Evolutionary conservation across 352 stramenopile species (phyloP).

Genomic region (Nothophytophthora sp.): DNA sequence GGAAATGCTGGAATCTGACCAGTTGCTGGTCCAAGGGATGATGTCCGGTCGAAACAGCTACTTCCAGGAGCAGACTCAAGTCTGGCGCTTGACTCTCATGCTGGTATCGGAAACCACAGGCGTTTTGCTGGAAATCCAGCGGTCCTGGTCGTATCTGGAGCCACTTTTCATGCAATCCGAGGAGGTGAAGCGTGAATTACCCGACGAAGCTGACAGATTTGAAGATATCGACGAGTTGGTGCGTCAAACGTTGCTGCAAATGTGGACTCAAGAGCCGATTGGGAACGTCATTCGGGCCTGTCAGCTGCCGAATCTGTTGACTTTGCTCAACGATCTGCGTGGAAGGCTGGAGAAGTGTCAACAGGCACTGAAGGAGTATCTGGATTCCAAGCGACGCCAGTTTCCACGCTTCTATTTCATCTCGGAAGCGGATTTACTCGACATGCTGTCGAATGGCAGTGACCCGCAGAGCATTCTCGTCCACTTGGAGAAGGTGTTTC

Average conservation of each 20-base stretch:
- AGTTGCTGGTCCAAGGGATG: conserved; percentile 95
- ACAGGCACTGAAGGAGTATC: conserved; percentile 93
- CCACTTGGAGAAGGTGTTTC: conserved; percentile 91
- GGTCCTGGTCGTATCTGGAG: conserved; percentile 95
- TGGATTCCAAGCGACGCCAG: conserved; percentile 91
- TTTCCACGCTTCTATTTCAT: conserved; percentile 97
- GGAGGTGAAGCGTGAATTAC: conserved; percentile 94
- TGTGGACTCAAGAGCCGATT: conserved; percentile 67
- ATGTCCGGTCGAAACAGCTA: conserved; percentile 72
- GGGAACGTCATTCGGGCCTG: conserved; percentile 85
- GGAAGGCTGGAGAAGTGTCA: conserved; percentile 91
- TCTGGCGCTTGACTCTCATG: conserved; percentile 55
- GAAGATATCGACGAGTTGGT: conserved; percentile 84
- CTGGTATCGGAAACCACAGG: conserved; percentile 86
- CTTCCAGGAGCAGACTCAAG: conserved; percentile 60
- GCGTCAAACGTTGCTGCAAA: conserved; percentile 63
- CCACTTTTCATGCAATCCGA: conserved; percentile 95
- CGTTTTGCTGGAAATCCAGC: conserved; percentile 94
- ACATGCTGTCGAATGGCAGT: conserved; percentile 94
- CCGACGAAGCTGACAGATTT: conserved; percentile 90
- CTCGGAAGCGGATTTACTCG: conserved; percentile 93
- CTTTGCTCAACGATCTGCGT: conserved; percentile 75
- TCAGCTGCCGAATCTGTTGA: conserved; percentile 76
- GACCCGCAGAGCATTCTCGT: conserved; percentile 88
- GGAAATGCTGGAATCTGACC: conserved; percentile 95